A percentile compares a stretch with the other conserved stretches of the same genome.
phyloP scores from a whole-genome alignment of 352 stramenopile genomes.

The Achlya hypogyna region DNA sequence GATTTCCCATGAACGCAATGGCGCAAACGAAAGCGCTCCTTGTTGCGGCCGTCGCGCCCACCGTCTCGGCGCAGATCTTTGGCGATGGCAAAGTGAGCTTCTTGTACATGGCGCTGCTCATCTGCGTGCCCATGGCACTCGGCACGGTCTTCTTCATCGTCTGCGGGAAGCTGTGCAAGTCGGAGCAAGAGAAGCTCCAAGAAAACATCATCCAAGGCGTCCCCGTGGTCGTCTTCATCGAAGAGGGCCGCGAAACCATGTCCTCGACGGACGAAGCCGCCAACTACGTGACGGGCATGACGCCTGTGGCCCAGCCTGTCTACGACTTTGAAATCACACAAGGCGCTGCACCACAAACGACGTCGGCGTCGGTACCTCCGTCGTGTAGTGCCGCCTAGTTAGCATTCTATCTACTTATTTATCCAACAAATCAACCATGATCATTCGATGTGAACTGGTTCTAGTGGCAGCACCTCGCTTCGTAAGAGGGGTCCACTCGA shows the following conservation, averaged over 20 bases:
- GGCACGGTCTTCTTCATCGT: not conserved
- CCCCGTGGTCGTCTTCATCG: conserved; percentile 4
- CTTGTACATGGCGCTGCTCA: not conserved
- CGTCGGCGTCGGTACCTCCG: not conserved
- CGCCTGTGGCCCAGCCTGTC: not conserved
- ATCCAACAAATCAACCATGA: too few relatives aligned
- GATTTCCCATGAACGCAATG: not conserved
- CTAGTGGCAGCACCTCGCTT: too few relatives aligned
- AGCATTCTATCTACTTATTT: too few relatives aligned
- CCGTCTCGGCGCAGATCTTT: not conserved
- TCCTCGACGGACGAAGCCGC: not conserved
- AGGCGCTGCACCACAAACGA: not conserved
- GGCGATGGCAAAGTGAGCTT: not conserved
- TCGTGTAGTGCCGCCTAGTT: not conserved
- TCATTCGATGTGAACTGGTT: too few relatives aligned
- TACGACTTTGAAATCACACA: not conserved
- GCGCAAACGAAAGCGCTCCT: not conserved
- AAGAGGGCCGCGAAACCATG: not conserved
- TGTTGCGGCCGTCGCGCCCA: not conserved
- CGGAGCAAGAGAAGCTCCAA: not conserved
- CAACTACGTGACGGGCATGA: not conserved
- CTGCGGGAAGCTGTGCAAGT: not conserved
- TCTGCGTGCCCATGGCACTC: not conserved
- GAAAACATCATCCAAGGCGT: not conserved
- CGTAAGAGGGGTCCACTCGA: too few relatives aligned